Conservation (phyloP, 805 yeast species). For the Priceomyces medius region DNA sequence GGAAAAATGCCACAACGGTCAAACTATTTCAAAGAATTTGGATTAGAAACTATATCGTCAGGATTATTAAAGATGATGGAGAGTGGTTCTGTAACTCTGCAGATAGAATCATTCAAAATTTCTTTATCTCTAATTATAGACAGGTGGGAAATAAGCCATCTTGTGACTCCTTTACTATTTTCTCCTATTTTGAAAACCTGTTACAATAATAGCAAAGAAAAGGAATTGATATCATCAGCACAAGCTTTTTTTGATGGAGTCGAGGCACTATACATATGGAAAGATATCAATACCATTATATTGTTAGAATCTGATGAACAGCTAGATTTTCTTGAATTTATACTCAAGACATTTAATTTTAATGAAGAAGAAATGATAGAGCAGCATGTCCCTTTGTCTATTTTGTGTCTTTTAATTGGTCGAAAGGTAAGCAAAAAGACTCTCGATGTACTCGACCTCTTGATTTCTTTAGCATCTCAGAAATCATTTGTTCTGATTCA, state of each 20-base stretch:
- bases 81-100: conserved; percentile 28
- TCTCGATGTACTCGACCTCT: conserved; percentile 37
- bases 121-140: conserved; percentile 73
- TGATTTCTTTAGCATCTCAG: conserved; percentile 60
- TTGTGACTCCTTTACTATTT: conserved; percentile 67
- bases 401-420: conserved; percentile 46
- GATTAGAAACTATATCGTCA: conserved; percentile 45
- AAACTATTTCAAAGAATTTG: conserved; percentile 61
- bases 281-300: conserved; percentile 50
- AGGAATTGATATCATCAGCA: conserved; percentile 57
- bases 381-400: conserved; percentile 70
- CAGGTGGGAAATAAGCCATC: conserved; percentile 89
- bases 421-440: conserved; percentile 22
- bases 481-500: conserved; percentile 44
- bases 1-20: conserved; percentile 29
- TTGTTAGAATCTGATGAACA: conserved; percentile 24
- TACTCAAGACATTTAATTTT: conserved; percentile 65
- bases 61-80: conserved; percentile 54
- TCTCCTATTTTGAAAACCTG: conserved; percentile 60
- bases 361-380: conserved; percentile 84
- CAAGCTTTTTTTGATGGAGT: conserved; percentile 79
- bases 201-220: conserved; percentile 22
- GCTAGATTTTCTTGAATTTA: conserved; percentile 54
- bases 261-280: conserved; percentile 80
- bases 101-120: conserved; percentile 58